Conservation (phyloP, 2,329 filamentous ascomycete species). For the Xylariaceae sp. region DNA sequence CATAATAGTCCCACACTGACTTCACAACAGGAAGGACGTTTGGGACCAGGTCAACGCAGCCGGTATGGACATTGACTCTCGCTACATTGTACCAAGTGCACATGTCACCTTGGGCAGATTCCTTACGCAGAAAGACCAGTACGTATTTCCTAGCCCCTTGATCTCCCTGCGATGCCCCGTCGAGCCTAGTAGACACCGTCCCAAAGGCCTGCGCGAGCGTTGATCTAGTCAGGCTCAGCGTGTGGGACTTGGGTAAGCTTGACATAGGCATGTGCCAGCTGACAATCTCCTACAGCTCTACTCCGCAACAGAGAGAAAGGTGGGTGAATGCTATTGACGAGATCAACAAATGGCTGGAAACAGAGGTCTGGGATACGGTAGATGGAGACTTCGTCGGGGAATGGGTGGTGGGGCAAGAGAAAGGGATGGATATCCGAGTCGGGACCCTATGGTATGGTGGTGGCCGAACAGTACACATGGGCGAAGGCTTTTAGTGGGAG, state of each 20-base stretch:
- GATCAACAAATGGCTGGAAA: conserved; percentile 71
- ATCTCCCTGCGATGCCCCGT: no score
- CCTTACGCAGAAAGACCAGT: conserved; percentile 61
- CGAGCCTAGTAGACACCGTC: no score
- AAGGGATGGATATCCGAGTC: conserved; percentile 69
- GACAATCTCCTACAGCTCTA: conserved; percentile 28
- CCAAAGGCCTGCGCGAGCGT: no score
- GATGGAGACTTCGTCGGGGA: conserved; percentile 52
- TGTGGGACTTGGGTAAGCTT: no score
- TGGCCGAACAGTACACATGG: conserved; percentile 63
- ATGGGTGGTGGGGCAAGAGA: conserved; percentile 86
- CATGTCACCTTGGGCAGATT: conserved; percentile 87
- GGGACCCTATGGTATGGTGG: conserved; percentile 86
- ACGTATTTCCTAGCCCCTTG: no score
- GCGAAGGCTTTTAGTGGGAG: conserved; percentile 57
- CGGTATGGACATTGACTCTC: conserved; percentile 67
- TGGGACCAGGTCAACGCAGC: conserved; percentile 57
- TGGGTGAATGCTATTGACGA: conserved; percentile 69
- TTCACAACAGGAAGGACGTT: conserved; percentile 45
- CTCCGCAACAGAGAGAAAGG: conserved; percentile 51
- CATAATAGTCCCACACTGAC: no score
- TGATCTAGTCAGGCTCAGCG: no score
- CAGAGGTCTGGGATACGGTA: conserved; percentile 62
- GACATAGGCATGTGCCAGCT: no score
- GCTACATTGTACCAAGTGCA: conserved; percentile 85